Evolutionary conservation across 2,329 filamentous ascomycete genomes (phyloP).

Genomic region (Exophiala calicioides): DNA sequence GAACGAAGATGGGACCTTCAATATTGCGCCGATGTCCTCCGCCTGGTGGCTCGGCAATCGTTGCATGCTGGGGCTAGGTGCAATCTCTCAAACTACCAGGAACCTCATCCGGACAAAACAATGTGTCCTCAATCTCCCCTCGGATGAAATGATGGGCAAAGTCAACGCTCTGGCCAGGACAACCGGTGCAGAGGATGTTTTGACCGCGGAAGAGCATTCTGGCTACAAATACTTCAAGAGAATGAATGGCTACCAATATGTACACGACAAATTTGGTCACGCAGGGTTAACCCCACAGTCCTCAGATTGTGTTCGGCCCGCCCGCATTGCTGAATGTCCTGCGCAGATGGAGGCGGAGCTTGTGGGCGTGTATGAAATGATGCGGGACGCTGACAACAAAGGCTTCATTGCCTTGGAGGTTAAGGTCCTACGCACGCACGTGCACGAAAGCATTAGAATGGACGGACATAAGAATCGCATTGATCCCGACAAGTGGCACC

Average conservation of each 20-base stretch:
- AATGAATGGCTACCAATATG: too few species aligned
- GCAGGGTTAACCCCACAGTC: conserved; percentile 36
- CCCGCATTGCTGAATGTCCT: conserved; percentile 43
- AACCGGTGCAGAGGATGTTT: conserved; percentile 35
- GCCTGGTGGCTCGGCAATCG: conserved; percentile 48
- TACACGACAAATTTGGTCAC: conserved; percentile 43
- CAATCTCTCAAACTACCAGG: conserved; percentile 40
- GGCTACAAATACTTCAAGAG: conserved; percentile 41
- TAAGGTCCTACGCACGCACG: conserved; percentile 39
- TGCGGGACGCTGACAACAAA: too few species aligned
- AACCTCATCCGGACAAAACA: conserved; percentile 46
- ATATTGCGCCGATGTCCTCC: conserved; percentile 48
- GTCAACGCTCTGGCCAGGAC: conserved; percentile 44
- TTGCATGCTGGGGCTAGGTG: conserved; percentile 45
- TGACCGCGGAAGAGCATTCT: conserved; percentile 20
- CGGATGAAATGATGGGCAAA: conserved; percentile 36
- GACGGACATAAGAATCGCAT: conserved; percentile 42
- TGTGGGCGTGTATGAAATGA: conserved; percentile 35
- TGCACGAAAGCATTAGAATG: conserved; percentile 38
- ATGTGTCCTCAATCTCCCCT: conserved; percentile 47
- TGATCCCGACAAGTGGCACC: conserved; percentile 46
- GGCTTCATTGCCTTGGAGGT: conserved; percentile 41
- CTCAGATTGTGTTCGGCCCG: conserved; percentile 39
- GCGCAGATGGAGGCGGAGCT: conserved; percentile 49
- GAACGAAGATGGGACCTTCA: conserved; percentile 45